Evolutionary conservation across 83 land plant species (phyloP), one percentile per base, ranked within the genome.

Genomic region (Isoetes engelmannii): DNA sequence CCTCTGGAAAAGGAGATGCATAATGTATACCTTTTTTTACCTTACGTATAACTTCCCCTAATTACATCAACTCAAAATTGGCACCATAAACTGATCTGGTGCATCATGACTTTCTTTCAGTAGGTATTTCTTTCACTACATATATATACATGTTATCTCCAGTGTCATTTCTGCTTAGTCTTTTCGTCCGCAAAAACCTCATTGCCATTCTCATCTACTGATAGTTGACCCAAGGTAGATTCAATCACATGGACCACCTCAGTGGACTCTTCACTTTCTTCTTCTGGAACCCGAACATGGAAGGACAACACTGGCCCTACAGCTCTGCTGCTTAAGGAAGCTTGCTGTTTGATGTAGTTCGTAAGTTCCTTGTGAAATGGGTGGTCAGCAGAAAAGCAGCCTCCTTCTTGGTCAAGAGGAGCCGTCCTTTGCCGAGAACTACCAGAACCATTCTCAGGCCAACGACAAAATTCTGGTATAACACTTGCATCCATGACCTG

Each of bases 401-500:
- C 60, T 15, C 5, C 44, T 20, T 10, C 28, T 12, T 20, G 62
- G 28, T 59, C 19, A 19, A 59, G 8, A 8, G 62, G 62, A 18
- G 19, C 43, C 4, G 69, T n/a, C n/a, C 17, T 42, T 43, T 19
- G 18, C 10, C 68, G 20, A 19, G 68, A 46, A 49, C 71, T 54
- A 7, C 42, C 50, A 5, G 71, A 65, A 5, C 53, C 47, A 5
- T 59, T 48, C 3, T 70, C 60, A 43, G 66, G 5, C 8, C 6
- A 9, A 5, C 41, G 17, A 5, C 72, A 70, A 43, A 70, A 70
- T 10, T 28, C 44, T 42, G 72, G 72, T 12, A 70, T 37, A 7
- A 70, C 64, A 59, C 59, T 44, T 6, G 46, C 37, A 70, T 70
- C 72, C 72, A 70, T 70, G 46, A 70, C 67, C 72, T 70, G 69